Evolutionary conservation across 2,329 filamentous ascomycete species (phyloP), one percentile per base, ranked within the genome.

Genomic region (Cryphonectria parasitica): DNA sequence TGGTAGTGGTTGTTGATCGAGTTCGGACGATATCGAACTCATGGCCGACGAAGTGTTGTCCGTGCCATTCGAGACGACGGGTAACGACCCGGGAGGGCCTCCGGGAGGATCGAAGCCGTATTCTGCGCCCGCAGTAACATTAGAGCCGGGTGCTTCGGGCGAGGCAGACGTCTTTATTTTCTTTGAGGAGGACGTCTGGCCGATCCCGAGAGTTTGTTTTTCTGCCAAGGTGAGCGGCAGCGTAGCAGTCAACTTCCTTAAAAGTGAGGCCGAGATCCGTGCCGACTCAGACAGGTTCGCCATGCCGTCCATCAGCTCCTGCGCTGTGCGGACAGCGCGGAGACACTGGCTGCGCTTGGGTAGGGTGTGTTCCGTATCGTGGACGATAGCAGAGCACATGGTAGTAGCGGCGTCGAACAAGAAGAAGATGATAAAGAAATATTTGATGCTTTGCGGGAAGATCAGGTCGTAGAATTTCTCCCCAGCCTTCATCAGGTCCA

Each of bases 401-500:
- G 75, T 72, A 15, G 76, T 77, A 13, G 76, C 70, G 34, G 76
- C 74, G 65, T 78, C 77, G 64, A 78, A 78, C 52, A 78, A 76
- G 73, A 77, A 78, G 68, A 78, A 78, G 67, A 77, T 74, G 60
- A 75, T 74, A 69, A 76, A 77, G 64, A 77, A 76, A 69, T 76
- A 78, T 66, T 76, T 78, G 64, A 75, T 74, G 15, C 75, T 75
- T 2, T 66, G 69, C 54, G 76, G 71, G 19, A 65, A 76, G 10
- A 69, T 70, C 13, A 78, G 43, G 45, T 71, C 74, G 13, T 77
- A 75, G 61, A 77, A 78, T 34, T 63, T 49, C 64, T 73, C 69
- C 17, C 63, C 58, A 3, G 67, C 56, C 28, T 56, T 66, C 67
- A 73, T 69, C 74, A 76, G 45, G 25, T 75, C 74, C 69, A 77